phyloP scores from a whole-genome alignment of 2,329 filamentous ascomycete species.

The Alternaria dauci region DNA sequence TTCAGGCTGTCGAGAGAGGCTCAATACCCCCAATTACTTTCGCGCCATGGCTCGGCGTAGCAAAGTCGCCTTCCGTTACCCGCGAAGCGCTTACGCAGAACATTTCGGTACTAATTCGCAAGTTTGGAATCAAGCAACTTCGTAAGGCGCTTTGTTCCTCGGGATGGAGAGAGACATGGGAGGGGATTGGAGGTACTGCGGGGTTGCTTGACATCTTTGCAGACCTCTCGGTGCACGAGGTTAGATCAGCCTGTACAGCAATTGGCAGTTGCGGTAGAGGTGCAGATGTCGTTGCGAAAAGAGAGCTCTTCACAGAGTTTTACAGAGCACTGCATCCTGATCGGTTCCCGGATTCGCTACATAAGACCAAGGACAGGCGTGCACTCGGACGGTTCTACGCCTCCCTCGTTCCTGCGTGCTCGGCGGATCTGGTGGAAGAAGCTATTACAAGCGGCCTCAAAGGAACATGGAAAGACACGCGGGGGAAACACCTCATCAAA shows the following conservation, averaged over 20 bases:
- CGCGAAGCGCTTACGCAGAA: constrained; percentile 32
- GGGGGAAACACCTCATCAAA: constrained; percentile 15
- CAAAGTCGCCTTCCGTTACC: constrained; percentile 27
- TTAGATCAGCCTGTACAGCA: constrained; percentile 26
- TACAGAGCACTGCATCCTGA: constrained; percentile 35
- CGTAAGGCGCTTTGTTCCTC: constrained; percentile 23
- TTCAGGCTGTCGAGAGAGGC: constrained; percentile 22
- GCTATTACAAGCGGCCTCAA: constrained; percentile 11
- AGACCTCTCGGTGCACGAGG: constrained; percentile 38
- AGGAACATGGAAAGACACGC: constrained; percentile 14
- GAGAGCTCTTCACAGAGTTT: constrained; percentile 27
- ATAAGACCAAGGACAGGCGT: constrained; percentile 27
- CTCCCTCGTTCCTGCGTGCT: constrained; percentile 34
- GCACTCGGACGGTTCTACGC: constrained; percentile 30
- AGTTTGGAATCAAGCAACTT: constrained; percentile 30
- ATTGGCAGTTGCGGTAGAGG: constrained; percentile 27
- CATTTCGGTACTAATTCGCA: constrained; percentile 32
- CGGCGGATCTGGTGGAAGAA: constrained; percentile 22
- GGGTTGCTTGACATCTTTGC: constrained; percentile 37
- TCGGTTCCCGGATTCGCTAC: constrained; percentile 19
- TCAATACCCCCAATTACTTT: constrained; percentile 32
- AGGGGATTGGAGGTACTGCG: constrained; percentile 33
- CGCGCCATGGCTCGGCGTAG: constrained; percentile 37
- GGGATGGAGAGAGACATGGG: constrained; percentile 38
- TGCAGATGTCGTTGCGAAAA: constrained; percentile 25